Conservation (phyloP, 257 asterid genomes). For the Solanum sitiens region DNA sequence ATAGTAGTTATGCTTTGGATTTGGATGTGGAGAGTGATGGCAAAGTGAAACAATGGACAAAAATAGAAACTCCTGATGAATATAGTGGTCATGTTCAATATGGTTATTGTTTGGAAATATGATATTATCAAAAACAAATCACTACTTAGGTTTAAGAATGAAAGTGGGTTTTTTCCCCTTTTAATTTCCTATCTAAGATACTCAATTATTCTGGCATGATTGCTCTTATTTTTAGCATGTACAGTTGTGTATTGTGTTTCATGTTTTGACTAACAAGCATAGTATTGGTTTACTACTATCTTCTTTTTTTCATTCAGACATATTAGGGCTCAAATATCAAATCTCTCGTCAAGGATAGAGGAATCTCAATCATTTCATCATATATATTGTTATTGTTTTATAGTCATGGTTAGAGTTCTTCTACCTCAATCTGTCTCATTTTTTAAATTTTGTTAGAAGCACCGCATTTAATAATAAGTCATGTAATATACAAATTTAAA, state of each 20-base stretch:
- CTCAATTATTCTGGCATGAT: background rate
- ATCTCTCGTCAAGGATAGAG: background rate
- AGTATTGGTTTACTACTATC: background rate
- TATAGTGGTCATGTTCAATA: background rate
- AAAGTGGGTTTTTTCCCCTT: background rate
- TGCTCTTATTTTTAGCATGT: background rate
- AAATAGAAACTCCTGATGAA: background rate
- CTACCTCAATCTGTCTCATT: background rate
- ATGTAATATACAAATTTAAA: background rate
- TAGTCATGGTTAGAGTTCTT: background rate
- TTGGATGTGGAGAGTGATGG: background rate
- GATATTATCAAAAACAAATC: background rate
- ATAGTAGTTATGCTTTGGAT: background rate
- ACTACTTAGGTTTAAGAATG: background rate
- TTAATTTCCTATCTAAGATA: background rate
- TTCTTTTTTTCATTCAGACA: background rate
- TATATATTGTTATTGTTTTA: background rate
- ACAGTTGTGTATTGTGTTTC: background rate
- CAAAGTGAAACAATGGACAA: background rate
- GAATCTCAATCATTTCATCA: background rate
- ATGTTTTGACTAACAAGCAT: background rate
- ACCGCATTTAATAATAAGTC: background rate
- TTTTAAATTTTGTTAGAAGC: background rate
- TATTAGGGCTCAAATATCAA: background rate
- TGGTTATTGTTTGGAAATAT: constrained; percentile 1